A percentile compares a stretch with the other conserved stretches of the same genome.
Conservation (phyloP, 2,329 filamentous ascomycete genomes). For the Zymoseptoria passerinii region DNA sequence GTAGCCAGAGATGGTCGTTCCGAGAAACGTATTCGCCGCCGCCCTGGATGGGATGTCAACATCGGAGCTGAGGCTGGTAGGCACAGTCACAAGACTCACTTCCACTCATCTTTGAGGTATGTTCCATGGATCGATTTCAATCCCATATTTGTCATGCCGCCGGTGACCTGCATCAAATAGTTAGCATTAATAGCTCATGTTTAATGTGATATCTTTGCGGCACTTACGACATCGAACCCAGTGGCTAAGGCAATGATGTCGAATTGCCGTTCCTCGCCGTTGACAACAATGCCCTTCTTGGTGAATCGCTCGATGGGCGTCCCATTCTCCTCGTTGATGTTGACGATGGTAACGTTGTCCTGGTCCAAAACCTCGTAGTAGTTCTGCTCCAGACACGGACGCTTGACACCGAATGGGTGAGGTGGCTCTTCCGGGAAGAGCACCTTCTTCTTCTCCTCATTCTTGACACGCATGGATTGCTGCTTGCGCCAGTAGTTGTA, state of each 20-base stretch:
- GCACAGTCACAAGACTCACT: conserved; percentile 9
- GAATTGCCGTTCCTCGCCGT: conserved; percentile 37
- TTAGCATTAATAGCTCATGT: conserved; percentile 22
- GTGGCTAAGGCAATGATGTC: conserved; percentile 42
- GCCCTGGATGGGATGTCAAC: conserved; percentile 3
- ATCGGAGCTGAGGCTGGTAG: neutral
- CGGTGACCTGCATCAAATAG: conserved; percentile 35
- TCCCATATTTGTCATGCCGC: conserved; percentile 39
- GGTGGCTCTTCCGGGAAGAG: conserved; percentile 39
- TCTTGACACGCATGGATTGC: conserved; percentile 35
- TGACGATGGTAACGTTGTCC: conserved; percentile 36
- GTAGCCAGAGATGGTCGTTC: conserved; percentile 31
- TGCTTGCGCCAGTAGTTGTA: conserved; percentile 43
- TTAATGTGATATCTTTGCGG: conserved; percentile 20
- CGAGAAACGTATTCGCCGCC: conserved; percentile 37
- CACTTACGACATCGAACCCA: conserved; percentile 35
- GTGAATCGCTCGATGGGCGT: conserved; percentile 36
- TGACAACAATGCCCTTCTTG: conserved; percentile 37
- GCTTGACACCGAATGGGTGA: conserved; percentile 41
- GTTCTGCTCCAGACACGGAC: conserved; percentile 40
- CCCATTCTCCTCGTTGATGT: conserved; percentile 31
- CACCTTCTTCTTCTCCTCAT: conserved; percentile 38
- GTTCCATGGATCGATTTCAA: conserved; percentile 33
- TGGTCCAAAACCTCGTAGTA: conserved; percentile 40
- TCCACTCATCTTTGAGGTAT: conserved; percentile 34